These are phyloP conservation scores for Debaryomycetaceae sp. DNA, from an alignment of 1,139 yeast species.

Conservation along the genomic window DNA sequence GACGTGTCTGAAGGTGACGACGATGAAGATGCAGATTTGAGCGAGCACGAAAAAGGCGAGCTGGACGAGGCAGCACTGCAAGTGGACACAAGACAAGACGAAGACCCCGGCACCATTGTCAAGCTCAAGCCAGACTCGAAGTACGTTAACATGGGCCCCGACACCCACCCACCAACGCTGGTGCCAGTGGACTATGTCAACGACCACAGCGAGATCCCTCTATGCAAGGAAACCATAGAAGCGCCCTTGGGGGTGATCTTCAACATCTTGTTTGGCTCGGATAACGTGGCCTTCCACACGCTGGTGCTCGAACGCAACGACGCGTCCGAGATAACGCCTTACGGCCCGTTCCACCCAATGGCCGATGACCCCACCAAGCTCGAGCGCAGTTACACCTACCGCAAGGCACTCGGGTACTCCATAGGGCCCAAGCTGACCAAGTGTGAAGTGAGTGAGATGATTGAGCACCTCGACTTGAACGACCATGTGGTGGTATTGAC, in stretches of 20 bases:
- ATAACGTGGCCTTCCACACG: constrained; percentile 36
- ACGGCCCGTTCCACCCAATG: constrained; percentile 32
- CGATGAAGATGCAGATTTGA: constrained; percentile 13
- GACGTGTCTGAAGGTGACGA: constrained; percentile 12
- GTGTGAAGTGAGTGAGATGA: constrained; percentile 44
- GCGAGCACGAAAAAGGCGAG: constrained; percentile 12
- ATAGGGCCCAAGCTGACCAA: constrained; percentile 57
- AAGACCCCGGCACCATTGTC: constrained; percentile 14
- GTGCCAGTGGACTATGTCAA: constrained; percentile 15
- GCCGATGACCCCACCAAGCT: constrained; percentile 28
- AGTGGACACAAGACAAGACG: constrained; percentile 11
- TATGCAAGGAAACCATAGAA: constrained; percentile 28
- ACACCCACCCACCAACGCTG: constrained; percentile 30
- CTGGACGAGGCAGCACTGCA: constrained; percentile 11
- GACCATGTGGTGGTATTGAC: constrained; percentile 34
- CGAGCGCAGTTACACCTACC: constrained; percentile 38
- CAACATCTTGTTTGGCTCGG: constrained; percentile 43
- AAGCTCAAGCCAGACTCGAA: constrained; percentile 28
- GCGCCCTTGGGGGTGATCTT: constrained; percentile 51
- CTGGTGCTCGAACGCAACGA: constrained; percentile 40
- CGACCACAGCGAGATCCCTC: constrained; percentile 27
- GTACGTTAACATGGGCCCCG: constrained; percentile 37
- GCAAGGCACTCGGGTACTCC: constrained; percentile 46
- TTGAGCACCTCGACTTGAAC: constrained; percentile 38
- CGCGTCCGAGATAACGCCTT: constrained; percentile 43